phyloP scores from a whole-genome alignment of 169 alveolate genomes.

The Plasmodium gonderi region DNA sequence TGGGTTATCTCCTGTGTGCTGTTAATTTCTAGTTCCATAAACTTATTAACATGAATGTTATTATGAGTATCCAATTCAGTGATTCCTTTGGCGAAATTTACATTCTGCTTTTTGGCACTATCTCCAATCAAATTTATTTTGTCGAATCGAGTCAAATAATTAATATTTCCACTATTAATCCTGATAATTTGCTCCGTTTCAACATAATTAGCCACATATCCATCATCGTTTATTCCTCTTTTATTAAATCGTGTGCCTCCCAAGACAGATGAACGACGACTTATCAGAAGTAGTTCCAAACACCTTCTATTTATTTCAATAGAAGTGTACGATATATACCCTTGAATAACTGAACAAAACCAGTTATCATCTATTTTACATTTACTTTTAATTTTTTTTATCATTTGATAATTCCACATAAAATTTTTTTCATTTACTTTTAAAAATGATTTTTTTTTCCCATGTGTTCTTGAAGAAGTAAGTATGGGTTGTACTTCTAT shows the following conservation, averaged over 20 bases:
- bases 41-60: background rate
- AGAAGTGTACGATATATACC: slow-evolving; percentile 80
- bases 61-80: background rate
- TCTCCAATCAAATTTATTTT: background rate
- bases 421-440: slow-evolving; percentile 46
- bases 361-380: slow-evolving; percentile 69
- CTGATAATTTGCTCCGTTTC: slow-evolving; percentile 94
- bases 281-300: slow-evolving; percentile 84
- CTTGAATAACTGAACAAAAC: slow-evolving; percentile 80
- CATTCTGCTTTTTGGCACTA: background rate
- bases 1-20: too few relatives aligned
- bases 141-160: slow-evolving; percentile 83
- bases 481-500: slow-evolving; percentile 31
- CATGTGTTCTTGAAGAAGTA: background rate
- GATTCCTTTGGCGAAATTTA: background rate
- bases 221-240: slow-evolving; percentile 94
- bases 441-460: slow-evolving; percentile 22
- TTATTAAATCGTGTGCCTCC: slow-evolving; percentile 96
- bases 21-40: background rate
- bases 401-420: slow-evolving; percentile 73
- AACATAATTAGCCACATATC: slow-evolving; percentile 94
- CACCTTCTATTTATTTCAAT: slow-evolving; percentile 76
- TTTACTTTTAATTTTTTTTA: slow-evolving; percentile 43
- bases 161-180: slow-evolving; percentile 77
- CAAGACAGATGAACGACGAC: slow-evolving; percentile 94